Evolutionary conservation across 139 green algal species (phyloP).

Genomic region (Nannochloris sp.): DNA sequence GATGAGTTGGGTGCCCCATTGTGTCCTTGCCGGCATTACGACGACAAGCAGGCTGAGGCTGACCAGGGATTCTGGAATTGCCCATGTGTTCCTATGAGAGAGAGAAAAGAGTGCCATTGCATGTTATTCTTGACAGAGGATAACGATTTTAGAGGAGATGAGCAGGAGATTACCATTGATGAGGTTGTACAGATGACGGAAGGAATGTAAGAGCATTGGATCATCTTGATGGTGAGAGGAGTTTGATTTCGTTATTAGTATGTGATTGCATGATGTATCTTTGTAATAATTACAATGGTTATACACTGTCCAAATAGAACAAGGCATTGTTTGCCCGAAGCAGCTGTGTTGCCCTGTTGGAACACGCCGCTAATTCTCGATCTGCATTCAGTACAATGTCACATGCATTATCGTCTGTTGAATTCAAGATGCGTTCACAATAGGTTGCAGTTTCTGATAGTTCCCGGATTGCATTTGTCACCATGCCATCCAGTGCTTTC

Average conservation of each 20-base stretch:
- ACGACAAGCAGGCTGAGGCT: slow-evolving; percentile 93
- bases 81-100: slow-evolving; percentile 97
- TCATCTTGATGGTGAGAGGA: not conserved
- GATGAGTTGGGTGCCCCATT: slow-evolving; percentile 88
- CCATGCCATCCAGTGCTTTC: slow-evolving; percentile 9
- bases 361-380: slow-evolving; percentile 17
- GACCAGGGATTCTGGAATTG: slow-evolving; percentile 98
- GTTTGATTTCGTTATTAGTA: not conserved
- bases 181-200: slow-evolving; percentile 35
- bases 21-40: slow-evolving; percentile 97
- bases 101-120: slow-evolving; percentile 98
- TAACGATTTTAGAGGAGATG: slow-evolving; percentile 87
- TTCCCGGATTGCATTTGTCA: slow-evolving; percentile 16
- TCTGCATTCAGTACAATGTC: slow-evolving; percentile 24
- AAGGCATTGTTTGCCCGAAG: slow-evolving; percentile 16
- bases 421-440: slow-evolving; percentile 9
- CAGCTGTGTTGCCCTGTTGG: slow-evolving; percentile 14
- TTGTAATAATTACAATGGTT: not conserved
- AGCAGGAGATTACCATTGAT: slow-evolving; percentile 60
- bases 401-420: not conserved
- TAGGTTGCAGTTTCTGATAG: slow-evolving; percentile 9
- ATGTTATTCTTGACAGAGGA: slow-evolving; percentile 99
- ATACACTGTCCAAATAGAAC: not conserved
- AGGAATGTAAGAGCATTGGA: slow-evolving; percentile 23
- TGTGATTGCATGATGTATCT: not conserved